phyloP scores from a whole-genome alignment of 805 yeast species.

The Kazachstania africana region DNA sequence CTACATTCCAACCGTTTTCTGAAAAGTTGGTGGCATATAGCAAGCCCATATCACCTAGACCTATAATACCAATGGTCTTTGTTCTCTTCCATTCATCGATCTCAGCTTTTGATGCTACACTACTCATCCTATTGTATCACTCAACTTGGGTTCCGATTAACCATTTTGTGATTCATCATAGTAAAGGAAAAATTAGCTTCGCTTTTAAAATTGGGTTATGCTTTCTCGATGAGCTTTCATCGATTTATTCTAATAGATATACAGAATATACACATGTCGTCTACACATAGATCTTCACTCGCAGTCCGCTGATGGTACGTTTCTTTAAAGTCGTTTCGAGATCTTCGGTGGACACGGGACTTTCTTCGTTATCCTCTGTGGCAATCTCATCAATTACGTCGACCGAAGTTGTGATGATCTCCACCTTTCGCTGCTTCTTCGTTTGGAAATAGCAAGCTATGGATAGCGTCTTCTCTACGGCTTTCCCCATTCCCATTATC shows the following conservation, averaged over 20 bases:
- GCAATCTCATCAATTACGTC: constrained; percentile 62
- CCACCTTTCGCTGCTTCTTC: constrained; percentile 40
- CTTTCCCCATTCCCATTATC: constrained; percentile 66
- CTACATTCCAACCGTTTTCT: constrained; percentile 78
- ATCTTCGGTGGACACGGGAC: constrained; percentile 23
- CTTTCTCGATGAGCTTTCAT: no score
- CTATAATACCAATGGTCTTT: constrained; percentile 78
- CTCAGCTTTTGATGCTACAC: constrained; percentile 6
- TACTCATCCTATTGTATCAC: not conserved
- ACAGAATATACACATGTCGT: constrained; percentile 6
- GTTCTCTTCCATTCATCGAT: constrained; percentile 28
- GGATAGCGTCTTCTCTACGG: constrained; percentile 52
- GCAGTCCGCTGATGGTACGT: constrained; percentile 33
- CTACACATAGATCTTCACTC: constrained; percentile 32
- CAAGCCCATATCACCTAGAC: constrained; percentile 94
- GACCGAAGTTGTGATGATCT: constrained; percentile 50
- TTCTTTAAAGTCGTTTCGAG: constrained; percentile 24
- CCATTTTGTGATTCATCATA: no score
- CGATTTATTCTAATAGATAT: not conserved
- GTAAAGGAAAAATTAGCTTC: no score
- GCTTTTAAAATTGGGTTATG: no score
- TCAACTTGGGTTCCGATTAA: not conserved
- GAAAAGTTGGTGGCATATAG: constrained; percentile 72
- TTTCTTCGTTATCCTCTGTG: constrained; percentile 18
- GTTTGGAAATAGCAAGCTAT: constrained; percentile 49